Evolutionary conservation across 192 early-diverging fungal species (phyloP).

Genomic region (Oehlia diaphana): DNA sequence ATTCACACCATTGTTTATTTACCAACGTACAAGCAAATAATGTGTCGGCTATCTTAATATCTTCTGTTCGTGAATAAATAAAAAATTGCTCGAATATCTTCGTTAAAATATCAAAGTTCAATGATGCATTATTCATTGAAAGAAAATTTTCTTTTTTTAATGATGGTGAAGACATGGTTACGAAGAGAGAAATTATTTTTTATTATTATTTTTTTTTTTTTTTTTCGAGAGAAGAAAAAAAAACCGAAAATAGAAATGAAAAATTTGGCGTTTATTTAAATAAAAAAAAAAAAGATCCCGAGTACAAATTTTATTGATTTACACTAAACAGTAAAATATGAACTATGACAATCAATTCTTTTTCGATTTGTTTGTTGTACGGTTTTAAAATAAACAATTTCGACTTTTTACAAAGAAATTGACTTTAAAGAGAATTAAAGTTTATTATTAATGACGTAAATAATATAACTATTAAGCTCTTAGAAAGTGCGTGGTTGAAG

Average conservation of each 20-base stretch:
- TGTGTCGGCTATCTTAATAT: neutral
- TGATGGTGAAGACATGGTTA: neutral
- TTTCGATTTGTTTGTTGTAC: neutral
- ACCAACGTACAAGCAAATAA: neutral
- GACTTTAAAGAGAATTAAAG: neutral
- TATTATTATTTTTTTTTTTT: no score
- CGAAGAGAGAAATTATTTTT: no score
- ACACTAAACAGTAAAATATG: no score
- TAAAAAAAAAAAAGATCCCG: neutral
- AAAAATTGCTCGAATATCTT: neutral
- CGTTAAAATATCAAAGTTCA: neutral
- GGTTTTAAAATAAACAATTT: no score
- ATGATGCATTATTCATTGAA: neutral
- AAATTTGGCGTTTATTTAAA: neutral
- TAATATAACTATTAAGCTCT: neutral
- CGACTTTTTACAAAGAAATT: neutral
- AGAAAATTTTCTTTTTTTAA: neutral
- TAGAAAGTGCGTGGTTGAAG: neutral
- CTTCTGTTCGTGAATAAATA: neutral
- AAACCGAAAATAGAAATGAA: no score
- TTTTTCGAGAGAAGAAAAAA: no score
- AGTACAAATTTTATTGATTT: no score
- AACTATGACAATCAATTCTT: no score
- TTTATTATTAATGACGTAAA: neutral
- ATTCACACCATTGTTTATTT: conserved; percentile 4